Evolutionary conservation across 1,284 basidiomycete genomes (phyloP), one percentile per base, ranked within the genome.

Genomic region (Trichosporon asahii): DNA sequence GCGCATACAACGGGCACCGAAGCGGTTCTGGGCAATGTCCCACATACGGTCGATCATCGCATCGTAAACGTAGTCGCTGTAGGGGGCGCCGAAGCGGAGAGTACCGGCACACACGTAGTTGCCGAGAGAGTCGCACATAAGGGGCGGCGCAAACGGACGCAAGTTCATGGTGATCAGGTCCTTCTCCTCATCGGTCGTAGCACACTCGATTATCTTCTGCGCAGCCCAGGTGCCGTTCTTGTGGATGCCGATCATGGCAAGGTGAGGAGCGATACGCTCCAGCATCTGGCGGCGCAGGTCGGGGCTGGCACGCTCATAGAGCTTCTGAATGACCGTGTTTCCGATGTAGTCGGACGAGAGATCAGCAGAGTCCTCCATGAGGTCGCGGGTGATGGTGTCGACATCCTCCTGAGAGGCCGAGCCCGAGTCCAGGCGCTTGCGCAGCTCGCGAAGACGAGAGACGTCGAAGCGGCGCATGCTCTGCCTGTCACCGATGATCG

Each of bases 161-260:
- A 99, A 84, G 80, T 97, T 92, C 79, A 91, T 89, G 60, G 91
- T 89, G 77, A 99, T 90, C 44, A 98, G 84, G 2, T 86, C 87
- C 68, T 94, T 88, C 82, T 99, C 97, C 72, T 97, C 94, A 6
- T 91, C 89, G n/a, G 88, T 90, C 68, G 90, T 88, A 57, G 95
- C 92, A 75, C 94, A 96, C 84, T 98, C 95, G 75, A 99, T 98
- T 79, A 98, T 96, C 87, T 97, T 97, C 84, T 99, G 97, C 2
- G 95, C 96, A 0, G 97, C 96, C 97, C 97, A 99, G 0, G 97
- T 99, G 49, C 97, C 97, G 77, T 99, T 99, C 86, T 99, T 99
- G 86, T 99, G 97, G 66, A 96, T 95, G 65, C 97, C 97, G 75
- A 98, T 97, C 88, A 94, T 94, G 29, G 96, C 97, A 27, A 99